Evolutionary conservation across 2,329 filamentous ascomycete species (phyloP).

Genomic region (Annulohypoxylon truncatum): DNA sequence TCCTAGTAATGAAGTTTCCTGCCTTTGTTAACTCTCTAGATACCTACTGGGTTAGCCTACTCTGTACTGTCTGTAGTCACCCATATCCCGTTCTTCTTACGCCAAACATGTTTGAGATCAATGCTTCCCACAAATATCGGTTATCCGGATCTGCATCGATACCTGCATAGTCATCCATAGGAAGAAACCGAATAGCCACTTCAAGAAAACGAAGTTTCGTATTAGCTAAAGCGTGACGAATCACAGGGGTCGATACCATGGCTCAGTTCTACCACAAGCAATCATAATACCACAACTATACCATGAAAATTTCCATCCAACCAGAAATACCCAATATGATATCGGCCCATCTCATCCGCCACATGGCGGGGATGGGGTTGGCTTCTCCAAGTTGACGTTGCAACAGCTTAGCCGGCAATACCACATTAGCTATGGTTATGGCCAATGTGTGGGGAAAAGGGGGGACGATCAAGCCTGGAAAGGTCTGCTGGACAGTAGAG

Average conservation of each 20-base stretch:
- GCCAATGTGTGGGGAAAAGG: constrained; percentile 29
- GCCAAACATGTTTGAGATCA: no score
- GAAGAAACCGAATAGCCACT: neutral
- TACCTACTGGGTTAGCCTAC: no score
- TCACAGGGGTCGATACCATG: neutral
- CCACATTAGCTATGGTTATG: constrained; percentile 29
- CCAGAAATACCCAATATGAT: constrained; percentile 22
- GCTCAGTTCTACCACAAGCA: neutral
- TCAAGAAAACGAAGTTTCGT: neutral
- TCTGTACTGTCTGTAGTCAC: no score
- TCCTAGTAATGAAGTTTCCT: no score
- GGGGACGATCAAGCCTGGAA: constrained; percentile 8
- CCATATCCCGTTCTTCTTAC: no score
- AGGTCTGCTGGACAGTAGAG: constrained; percentile 19
- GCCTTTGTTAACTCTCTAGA: no score
- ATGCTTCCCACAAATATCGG: no score
- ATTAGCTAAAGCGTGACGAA: neutral
- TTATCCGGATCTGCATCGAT: no score
- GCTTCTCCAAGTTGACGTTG: constrained; percentile 27
- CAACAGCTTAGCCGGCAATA: constrained; percentile 32
- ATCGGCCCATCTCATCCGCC: constrained; percentile 33
- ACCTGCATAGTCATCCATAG: neutral
- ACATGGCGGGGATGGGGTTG: constrained; percentile 1
- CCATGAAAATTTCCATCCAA: constrained; percentile 3
- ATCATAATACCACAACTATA: constrained; percentile 8